Evolutionary conservation across 768 basidiomycete genomes (phyloP).

Genomic region (Tylopilus intermedius): DNA sequence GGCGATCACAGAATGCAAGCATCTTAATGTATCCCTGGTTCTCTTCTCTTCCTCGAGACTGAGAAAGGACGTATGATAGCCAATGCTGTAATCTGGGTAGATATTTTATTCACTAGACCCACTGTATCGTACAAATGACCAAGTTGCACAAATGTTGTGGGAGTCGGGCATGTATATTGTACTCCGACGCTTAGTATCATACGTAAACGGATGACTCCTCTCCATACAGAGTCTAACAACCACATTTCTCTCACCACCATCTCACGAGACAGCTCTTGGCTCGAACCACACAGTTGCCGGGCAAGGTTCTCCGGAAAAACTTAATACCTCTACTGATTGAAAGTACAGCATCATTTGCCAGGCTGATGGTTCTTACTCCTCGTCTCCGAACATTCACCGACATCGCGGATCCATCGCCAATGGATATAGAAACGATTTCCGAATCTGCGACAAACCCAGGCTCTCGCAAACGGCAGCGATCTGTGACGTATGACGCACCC

Average conservation of each 20-base stretch:
- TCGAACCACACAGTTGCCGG: conserved; percentile 13
- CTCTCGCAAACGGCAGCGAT: conserved; percentile 37
- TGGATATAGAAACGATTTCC: conserved; percentile 28
- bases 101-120: conserved; percentile 7
- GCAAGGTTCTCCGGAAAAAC: conserved; percentile 17
- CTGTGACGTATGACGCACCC: conserved; percentile 26
- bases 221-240: conserved; percentile 6
- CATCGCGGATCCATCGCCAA: conserved; percentile 29
- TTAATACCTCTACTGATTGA: conserved; percentile 15
- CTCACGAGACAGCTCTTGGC: conserved; percentile 13
- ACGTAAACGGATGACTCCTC: conserved; percentile 27
- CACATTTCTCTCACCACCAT: conserved; percentile 22
- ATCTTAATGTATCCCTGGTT: not conserved
- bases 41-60: not conserved
- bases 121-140: not conserved
- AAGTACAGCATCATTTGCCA: conserved; percentile 10
- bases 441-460: conserved; percentile 23
- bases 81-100: conserved; percentile 13
- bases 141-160: not conserved
- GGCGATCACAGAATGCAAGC: conserved; percentile 3
- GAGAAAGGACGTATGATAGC: conserved; percentile 4
- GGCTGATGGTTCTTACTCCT: conserved; percentile 32
- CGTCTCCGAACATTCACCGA: conserved; percentile 31
- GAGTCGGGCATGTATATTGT: not conserved
- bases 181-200: conserved; percentile 15